A percentile compares a stretch with the other conserved stretches of the same genome.
These are phyloP conservation scores for Ogataea hybrid DNA, from an alignment of 1,139 yeast species.

Conservation along the genomic window DNA sequence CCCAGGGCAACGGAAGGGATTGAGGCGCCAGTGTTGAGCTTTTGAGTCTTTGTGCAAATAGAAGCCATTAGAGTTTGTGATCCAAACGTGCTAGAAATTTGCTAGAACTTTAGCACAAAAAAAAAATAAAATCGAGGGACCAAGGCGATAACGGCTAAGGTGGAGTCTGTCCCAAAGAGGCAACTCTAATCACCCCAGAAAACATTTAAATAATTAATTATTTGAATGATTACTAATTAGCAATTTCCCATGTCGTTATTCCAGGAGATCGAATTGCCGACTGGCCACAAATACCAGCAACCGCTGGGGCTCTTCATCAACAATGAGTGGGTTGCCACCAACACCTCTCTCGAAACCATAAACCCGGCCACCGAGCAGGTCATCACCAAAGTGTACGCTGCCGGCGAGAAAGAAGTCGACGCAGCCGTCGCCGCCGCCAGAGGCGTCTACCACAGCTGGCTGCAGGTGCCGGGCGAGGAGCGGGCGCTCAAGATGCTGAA, in stretches of 20 bases:
- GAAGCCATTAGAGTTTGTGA: conserved; percentile 1
- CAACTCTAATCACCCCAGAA: background rate
- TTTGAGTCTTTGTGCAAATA: conserved; percentile 31
- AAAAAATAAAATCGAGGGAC: too few species aligned
- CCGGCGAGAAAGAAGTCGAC: conserved; percentile 60
- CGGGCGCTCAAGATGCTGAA: conserved; percentile 45
- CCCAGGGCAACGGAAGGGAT: conserved; percentile 77
- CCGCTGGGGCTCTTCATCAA: conserved; percentile 67
- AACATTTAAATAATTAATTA: too few species aligned
- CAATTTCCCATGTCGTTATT: conserved; percentile 9
- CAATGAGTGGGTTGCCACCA: conserved; percentile 67
- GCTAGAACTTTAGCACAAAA: too few species aligned
- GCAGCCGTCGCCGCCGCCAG: conserved; percentile 74
- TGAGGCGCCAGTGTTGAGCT: conserved; percentile 57
- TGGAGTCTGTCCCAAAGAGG: conserved; percentile 1
- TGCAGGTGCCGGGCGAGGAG: conserved; percentile 41
- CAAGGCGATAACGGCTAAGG: background rate
- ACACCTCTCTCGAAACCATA: conserved; percentile 44
- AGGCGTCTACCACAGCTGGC: conserved; percentile 61
- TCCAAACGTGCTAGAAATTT: background rate
- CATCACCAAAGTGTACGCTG: conserved; percentile 68
- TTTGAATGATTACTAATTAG: background rate
- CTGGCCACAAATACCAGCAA: conserved; percentile 36
- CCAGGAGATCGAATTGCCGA: conserved; percentile 28
- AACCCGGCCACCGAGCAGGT: conserved; percentile 64